These are phyloP conservation scores for Erysimum cheiranthoides DNA, from an alignment of 345 rosid species.

Conservation along the genomic window DNA sequence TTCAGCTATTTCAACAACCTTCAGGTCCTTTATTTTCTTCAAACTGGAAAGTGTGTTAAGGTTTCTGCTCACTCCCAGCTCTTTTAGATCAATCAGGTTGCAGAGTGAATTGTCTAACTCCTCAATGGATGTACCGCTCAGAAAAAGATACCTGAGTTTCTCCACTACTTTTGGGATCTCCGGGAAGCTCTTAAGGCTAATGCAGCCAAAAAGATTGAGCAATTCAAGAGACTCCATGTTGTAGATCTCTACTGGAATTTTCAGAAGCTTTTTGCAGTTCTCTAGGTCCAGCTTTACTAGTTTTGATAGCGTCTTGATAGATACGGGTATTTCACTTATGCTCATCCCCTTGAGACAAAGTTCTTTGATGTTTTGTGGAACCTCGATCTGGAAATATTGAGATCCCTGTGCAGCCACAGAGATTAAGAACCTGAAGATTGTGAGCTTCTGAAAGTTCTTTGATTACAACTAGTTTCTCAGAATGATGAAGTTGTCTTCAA, in stretches of 20 bases:
- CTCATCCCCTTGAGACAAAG: conserved; percentile 10
- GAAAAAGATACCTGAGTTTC: conserved; percentile 4
- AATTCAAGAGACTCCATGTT: conserved; percentile 27
- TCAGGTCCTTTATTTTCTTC: conserved; percentile 15
- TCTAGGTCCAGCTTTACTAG: conserved; percentile 34
- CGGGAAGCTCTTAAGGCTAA: conserved; percentile 14
- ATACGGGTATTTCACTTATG: conserved; percentile 6
- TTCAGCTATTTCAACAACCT: not conserved
- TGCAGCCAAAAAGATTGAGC: conserved; percentile 36
- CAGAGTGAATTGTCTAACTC: conserved; percentile 16
- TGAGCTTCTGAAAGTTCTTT: conserved; percentile 1
- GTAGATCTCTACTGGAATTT: conserved; percentile 6
- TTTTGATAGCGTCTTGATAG: not conserved
- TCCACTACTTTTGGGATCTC: conserved; percentile 8
- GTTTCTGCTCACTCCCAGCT: conserved; percentile 19
- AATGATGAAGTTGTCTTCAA: conserved; percentile 29
- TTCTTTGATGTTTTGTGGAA: conserved; percentile 32
- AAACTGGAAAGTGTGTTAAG: conserved; percentile 17
- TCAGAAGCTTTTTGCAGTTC: conserved; percentile 18
- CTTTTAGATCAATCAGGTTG: conserved; percentile 22
- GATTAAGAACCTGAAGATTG: conserved; percentile 30
- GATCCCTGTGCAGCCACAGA: not conserved
- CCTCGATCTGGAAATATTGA: conserved; percentile 19
- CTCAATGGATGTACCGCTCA: conserved; percentile 21
- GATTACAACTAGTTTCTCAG: conserved; percentile 18